Base-by-base conservation (phyloP, 768 basidiomycete species). In the Lyophyllum semitale region DNA sequence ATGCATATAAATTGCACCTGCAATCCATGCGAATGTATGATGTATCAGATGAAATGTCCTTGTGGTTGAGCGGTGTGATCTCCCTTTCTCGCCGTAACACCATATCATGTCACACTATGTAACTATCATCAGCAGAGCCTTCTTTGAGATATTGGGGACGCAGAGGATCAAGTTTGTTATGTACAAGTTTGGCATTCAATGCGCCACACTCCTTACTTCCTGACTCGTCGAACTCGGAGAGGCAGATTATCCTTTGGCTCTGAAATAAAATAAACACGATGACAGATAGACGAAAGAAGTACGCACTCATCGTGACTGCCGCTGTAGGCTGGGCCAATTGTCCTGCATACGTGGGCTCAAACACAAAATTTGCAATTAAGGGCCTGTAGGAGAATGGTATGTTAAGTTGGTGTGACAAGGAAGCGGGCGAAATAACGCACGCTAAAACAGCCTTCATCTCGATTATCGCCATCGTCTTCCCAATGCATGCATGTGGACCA, bases 221-320 rank as follows among this genome's bases (percentile, higher is more conserved):
- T 43, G 12, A 43, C 41, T 22, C 41, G 41, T 3, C 55, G 41
- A 17, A 73, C 62, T 15, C 66, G 58, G 30, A 73, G 65, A 9
- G 75, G 74, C 73, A 76, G 72, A 29, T 68, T 67, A 59, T 76
- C 74, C 43, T 68, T 71, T 2, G 74, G 75, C 59, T 75, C 75
- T 76, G 46, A 9, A 37, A 38, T 45, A n/a, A 7, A 6, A 11
- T 35, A 40, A 40, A 37, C 25, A 20, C 15, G 17, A 37, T 25
- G 32, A 20, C 2, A 13, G 35, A 37, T 37, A 37, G 35, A 13
- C 8, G 35, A 26, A 5, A 43, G 23, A 38, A 18, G 8, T 9
- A 66, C 77, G 44, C 58, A 80, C 79, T 79, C 73, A 81, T 80
- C 4, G 77, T 79, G 18, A 80, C 69, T 3, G 77, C 79, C 32